Percentiles rank a stretch among this genome's conserved stretches.
Evolutionary conservation across 148 eudicot species (phyloP).

Genomic region (Chenopodium formosanum): DNA sequence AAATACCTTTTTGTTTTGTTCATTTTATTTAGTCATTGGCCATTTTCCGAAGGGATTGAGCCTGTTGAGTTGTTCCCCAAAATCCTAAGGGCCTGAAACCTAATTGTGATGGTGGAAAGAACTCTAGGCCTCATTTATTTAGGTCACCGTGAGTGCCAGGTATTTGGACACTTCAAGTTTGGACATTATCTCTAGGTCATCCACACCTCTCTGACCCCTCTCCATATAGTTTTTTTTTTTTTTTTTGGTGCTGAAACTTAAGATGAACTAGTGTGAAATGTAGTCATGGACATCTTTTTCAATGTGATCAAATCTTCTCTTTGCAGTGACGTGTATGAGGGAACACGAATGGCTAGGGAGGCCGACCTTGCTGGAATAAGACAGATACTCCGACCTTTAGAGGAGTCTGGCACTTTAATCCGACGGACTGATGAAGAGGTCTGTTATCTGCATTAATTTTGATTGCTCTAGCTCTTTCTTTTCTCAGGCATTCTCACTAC

Average conservation of each 20-base stretch:
- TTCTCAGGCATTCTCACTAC: background rate
- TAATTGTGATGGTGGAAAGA: background rate
- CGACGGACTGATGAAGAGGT: slow-evolving; percentile 90
- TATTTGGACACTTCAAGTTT: background rate
- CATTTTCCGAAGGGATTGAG: background rate
- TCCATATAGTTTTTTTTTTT: too few species aligned
- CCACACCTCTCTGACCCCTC: background rate
- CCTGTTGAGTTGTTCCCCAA: too few species aligned
- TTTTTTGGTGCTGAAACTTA: background rate
- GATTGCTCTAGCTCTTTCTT: background rate
- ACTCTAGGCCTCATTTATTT: background rate
- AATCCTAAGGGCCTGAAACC: background rate
- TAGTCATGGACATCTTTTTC: background rate
- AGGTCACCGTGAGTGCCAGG: background rate
- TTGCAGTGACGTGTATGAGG: slow-evolving; percentile 92
- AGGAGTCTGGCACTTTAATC: slow-evolving; percentile 84
- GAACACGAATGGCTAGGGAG: slow-evolving; percentile 78
- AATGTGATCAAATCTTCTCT: background rate
- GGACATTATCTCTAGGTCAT: background rate
- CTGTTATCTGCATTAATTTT: slow-evolving; percentile 10
- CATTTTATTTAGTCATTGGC: background rate
- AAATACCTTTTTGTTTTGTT: background rate
- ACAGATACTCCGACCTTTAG: slow-evolving; percentile 71
- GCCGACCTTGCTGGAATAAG: slow-evolving; percentile 65
- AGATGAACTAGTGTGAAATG: background rate